Base-by-base conservation (phyloP, 2,329 filamentous ascomycete genomes). In the Pezicula radicicola region DNA sequence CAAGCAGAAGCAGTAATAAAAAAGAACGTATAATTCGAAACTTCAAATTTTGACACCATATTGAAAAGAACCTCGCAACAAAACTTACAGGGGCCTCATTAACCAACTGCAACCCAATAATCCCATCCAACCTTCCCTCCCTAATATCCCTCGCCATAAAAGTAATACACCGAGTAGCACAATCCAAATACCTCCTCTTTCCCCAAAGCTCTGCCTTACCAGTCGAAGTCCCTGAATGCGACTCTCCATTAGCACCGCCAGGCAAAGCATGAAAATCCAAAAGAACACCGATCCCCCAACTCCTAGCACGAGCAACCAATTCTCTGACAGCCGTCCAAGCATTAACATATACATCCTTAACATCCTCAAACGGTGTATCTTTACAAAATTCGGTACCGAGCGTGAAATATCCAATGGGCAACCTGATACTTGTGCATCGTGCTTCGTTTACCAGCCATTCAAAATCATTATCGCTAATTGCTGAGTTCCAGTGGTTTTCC, bases 371-470 rank as follows among this genome's bases (percentile, higher is more conserved):
- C 1, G 75, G 72, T 1, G 80, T 83, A 2, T 70, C 70, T 10
- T 67, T 59, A 53, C 75, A 78, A 59, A 77, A 83, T 1, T 69
- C 62, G 0, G 74, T 71, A 0, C 78, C 79, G 5, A 84, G 71
- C 4, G 76, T 78, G 61, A 77, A 85, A 64, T 81, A 83, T 3
- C 81, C 81, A 48, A 85, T 77, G 0, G 81, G 81, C 16, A 85
- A 63, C n/a, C 81, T 74, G 40, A 85, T 74, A 15, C 77, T 77
- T 4, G 78, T 84, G 58, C 79, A 80, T 48, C 74, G 75, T 2
- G 77, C 80, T 25, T 73, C 67, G 15, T 75, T 72, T 6, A 68
- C 69, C 21, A 85, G 69, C 75, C 77, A 84, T 15, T 72, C 65
- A 19, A 82, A 70, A 58, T 83, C 79, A 1, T 67, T 65, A 44